Evolutionary conservation across 306 rosid genomes (phyloP), one percentile per base, ranked within the genome.

Genomic region (Glycine tomentella): DNA sequence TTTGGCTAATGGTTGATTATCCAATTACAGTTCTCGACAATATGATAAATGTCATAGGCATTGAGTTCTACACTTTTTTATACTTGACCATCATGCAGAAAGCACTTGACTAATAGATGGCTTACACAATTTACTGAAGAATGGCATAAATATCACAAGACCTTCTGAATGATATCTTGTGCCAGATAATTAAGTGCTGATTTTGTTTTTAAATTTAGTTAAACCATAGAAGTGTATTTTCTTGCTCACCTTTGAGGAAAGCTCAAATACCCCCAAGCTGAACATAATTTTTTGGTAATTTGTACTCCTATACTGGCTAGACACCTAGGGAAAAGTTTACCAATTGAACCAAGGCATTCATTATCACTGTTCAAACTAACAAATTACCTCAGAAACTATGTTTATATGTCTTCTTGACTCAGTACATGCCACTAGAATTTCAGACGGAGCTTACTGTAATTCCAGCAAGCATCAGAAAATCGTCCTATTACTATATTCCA

Each of bases 21-120:
- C 71, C 55, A 58, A 58, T 12, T 9, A 12, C 49, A 16, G 53
- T 55, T 55, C 71, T 33, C 31, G 9, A n/a, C 15, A 15, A 55
- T 31, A 75, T 11, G 58, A 53, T 7, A 69, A 79, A 40, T 63
- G 31, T 6, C 9, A 42, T 9, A 45, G 14, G 65, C 4, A 59
- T 48, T 45, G 58, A 74, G 72, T 79, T 74, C 73, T 44, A 62
- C 33, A 25, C 38, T 45, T 8, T 15, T 61, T 73, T 64, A 12
- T 56, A 66, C 9, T 42, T 42, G 46, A 78, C 36, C 80, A 56
- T 72, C 65, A 13, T 53, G 57, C 55, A 64, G 61, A 52, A 63
- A 64, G 52, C 13, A 81, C 11, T 34, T 65, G 33, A 36, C 63
- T 11, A 14, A 15, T 46, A 44, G 58, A 13, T 13, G 55, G 69